These are phyloP conservation scores for Lophiotrema nucula DNA, from an alignment of 495 filamentous ascomycete genomes.

Conservation along the genomic window DNA sequence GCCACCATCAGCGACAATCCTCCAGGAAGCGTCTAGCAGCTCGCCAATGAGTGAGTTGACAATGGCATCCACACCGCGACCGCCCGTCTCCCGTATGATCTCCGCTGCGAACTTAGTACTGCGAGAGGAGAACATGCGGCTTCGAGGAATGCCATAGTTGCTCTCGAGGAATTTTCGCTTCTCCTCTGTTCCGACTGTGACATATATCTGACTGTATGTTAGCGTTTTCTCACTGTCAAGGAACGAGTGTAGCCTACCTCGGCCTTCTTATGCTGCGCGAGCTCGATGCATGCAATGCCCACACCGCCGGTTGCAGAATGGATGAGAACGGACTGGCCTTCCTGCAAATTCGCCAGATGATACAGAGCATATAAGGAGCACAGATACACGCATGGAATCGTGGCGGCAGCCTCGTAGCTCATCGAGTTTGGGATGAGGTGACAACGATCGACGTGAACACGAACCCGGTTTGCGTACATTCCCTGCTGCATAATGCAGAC, in stretches of 20 bases:
- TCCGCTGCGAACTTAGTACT: slow-evolving; percentile 11
- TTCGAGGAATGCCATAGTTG: slow-evolving; percentile 1
- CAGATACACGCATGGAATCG: slow-evolving; percentile 55
- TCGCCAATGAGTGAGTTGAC: slow-evolving; percentile 20
- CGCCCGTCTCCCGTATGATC: not conserved
- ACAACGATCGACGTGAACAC: not conserved
- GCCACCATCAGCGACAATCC: slow-evolving; percentile 6
- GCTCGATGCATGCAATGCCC: slow-evolving; percentile 1
- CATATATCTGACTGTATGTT: no score
- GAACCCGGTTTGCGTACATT: not conserved
- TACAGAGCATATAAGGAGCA: slow-evolving; percentile 58
- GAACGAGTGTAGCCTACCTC: no score
- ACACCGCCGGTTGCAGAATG: slow-evolving; percentile 13
- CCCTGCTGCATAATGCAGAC: not conserved
- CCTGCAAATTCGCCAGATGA: slow-evolving; percentile 37
- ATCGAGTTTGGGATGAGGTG: slow-evolving; percentile 49
- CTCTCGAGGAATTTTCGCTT: slow-evolving; percentile 14
- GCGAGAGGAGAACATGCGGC: slow-evolving; percentile 22
- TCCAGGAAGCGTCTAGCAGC: slow-evolving; percentile 9
- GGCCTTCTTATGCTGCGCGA: slow-evolving; percentile 1
- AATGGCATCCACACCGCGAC: slow-evolving; percentile 24
- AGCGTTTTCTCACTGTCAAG: no score
- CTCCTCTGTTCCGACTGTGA: slow-evolving; percentile 12
- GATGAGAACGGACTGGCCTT: slow-evolving; percentile 29
- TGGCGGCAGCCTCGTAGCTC: slow-evolving; percentile 54